Evolutionary conservation across 2,329 filamentous ascomycete species (phyloP).

Genomic region (Microsporum audouinii): DNA sequence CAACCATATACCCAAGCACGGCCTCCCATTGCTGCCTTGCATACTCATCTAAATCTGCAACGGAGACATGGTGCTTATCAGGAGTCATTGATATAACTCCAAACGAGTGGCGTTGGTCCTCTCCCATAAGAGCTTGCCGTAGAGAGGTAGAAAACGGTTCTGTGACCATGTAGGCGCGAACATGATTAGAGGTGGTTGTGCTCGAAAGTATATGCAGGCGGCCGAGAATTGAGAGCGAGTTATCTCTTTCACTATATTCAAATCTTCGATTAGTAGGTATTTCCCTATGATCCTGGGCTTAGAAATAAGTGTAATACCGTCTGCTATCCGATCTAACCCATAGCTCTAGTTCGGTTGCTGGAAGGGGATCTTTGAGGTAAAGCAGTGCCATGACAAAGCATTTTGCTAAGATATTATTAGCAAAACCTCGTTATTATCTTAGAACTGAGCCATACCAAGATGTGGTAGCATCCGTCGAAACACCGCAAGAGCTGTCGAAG

Average conservation of each 20-base stretch:
- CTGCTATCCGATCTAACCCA: slow-evolving; percentile 66
- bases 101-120: slow-evolving; percentile 76
- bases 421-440: slow-evolving; percentile 3
- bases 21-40: slow-evolving; percentile 88
- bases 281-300: neutral
- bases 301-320: slow-evolving; percentile 30
- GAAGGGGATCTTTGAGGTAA: slow-evolving; percentile 73
- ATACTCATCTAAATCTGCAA: slow-evolving; percentile 69
- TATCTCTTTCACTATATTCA: slow-evolving; percentile 59
- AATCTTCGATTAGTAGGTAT: neutral
- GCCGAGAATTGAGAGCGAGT: slow-evolving; percentile 68
- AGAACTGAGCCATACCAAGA: slow-evolving; percentile 47
- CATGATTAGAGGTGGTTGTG: slow-evolving; percentile 47
- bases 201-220: slow-evolving; percentile 76
- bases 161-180: slow-evolving; percentile 64
- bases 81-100: slow-evolving; percentile 66
- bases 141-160: slow-evolving; percentile 74
- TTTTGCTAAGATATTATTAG: slow-evolving; percentile 53
- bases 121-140: slow-evolving; percentile 75
- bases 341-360: slow-evolving; percentile 65
- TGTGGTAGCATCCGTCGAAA: slow-evolving; percentile 95
- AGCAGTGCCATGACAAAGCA: slow-evolving; percentile 91
- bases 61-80: slow-evolving; percentile 51
- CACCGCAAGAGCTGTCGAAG: slow-evolving; percentile 86
- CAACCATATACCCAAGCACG: slow-evolving; percentile 88